Evolutionary conservation across 2,329 filamentous ascomycete genomes (phyloP).

Genomic region (Xylaria arbuscula): DNA sequence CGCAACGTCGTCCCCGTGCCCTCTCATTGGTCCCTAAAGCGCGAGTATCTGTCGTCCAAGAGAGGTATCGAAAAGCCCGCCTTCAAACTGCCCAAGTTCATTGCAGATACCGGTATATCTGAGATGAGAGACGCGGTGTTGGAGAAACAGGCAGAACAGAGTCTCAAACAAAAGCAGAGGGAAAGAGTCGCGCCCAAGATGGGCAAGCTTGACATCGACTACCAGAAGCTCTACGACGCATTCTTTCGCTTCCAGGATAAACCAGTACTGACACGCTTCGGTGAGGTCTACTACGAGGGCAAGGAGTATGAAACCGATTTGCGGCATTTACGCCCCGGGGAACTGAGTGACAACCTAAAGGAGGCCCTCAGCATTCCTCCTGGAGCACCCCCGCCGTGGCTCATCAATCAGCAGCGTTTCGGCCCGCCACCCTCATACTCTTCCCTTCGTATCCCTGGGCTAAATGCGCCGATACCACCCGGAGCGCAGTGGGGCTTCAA

Average conservation of each 20-base stretch:
- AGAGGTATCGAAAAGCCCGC: constrained; percentile 95
- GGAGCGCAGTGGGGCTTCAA: constrained; percentile 95
- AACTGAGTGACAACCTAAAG: constrained; percentile 87
- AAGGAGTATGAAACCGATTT: constrained; percentile 98
- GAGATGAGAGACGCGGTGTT: constrained; percentile 98
- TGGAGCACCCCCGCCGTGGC: constrained; percentile 93
- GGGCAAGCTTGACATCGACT: constrained; percentile 97
- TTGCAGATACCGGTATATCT: constrained; percentile 94
- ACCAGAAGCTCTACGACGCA: constrained; percentile 96
- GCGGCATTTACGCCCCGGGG: constrained; percentile 87
- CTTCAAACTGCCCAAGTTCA: constrained; percentile 94
- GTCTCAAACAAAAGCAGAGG: constrained; percentile 92
- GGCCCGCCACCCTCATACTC: constrained; percentile 95
- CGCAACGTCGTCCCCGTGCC: constrained; percentile 96
- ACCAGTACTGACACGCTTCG: constrained; percentile 90
- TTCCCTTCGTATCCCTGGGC: constrained; percentile 90
- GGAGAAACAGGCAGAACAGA: constrained; percentile 93
- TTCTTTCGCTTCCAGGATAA: constrained; percentile 99
- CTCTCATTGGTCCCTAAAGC: constrained; percentile 92
- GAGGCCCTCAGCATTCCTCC: constrained; percentile 95
- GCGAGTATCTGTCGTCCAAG: constrained; percentile 97
- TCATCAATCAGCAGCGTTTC: constrained; percentile 95
- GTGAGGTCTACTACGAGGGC: constrained; percentile 99
- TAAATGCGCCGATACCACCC: constrained; percentile 91
- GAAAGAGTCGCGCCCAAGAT: constrained; percentile 96